Evolutionary conservation across 495 filamentous ascomycete species (phyloP).

Genomic region (Tetracladium setigerum): DNA sequence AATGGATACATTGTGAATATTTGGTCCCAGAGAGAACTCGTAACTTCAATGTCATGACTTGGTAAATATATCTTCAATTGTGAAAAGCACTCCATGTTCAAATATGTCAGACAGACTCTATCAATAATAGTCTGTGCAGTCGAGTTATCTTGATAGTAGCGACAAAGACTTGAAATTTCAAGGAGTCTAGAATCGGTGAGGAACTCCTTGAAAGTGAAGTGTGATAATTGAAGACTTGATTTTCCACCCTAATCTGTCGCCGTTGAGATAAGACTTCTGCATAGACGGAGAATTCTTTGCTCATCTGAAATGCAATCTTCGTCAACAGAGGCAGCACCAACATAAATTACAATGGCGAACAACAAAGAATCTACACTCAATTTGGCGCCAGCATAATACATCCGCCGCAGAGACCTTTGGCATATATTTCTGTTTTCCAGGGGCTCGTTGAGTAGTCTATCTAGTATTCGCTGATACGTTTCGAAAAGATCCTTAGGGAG

Average conservation of each 20-base stretch:
- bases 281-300: constrained; percentile 3
- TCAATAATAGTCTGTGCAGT: background rate
- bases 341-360: background rate
- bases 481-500: constrained; percentile 8
- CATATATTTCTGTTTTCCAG: background rate
- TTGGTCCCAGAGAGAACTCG: too few species aligned
- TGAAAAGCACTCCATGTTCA: background rate
- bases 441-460: background rate
- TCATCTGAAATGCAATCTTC: constrained; percentile 1
- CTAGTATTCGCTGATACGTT: constrained; percentile 2
- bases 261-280: constrained; percentile 7
- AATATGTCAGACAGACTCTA: constrained; percentile 4
- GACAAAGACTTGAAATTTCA: background rate
- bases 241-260: too few species aligned
- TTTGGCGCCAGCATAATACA: background rate
- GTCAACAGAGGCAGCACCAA: background rate
- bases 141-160: background rate
- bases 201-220: too few species aligned
- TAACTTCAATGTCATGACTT: too few species aligned
- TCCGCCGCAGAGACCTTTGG: constrained; percentile 1
- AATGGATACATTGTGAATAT: too few species aligned
- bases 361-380: background rate
- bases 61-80: background rate
- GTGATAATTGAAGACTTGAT: too few species aligned
- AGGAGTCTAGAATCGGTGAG: constrained; percentile 3